Evolutionary conservation across 2,329 filamentous ascomycete species (phyloP).

Genomic region (Fusarium zealandicum): DNA sequence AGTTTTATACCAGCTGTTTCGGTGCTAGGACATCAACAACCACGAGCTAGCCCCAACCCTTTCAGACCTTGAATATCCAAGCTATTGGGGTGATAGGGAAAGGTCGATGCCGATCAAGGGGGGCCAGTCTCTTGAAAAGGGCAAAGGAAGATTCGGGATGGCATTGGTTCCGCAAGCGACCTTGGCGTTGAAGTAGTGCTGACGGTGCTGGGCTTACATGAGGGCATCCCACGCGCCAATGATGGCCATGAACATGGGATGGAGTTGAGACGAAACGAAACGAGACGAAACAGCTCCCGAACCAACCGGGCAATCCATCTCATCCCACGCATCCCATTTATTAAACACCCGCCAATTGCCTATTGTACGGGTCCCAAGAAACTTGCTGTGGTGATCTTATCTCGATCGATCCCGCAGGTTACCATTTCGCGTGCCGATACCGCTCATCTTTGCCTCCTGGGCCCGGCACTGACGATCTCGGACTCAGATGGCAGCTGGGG

Average conservation of each 20-base stretch:
- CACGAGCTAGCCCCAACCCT: neutral
- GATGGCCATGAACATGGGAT: slow-evolving; percentile 1
- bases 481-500: slow-evolving; percentile 13
- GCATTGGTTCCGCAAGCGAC: slow-evolving; percentile 32
- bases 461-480: neutral
- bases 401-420: neutral
- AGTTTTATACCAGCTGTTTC: neutral
- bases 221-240: slow-evolving; percentile 16
- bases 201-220: slow-evolving; percentile 4
- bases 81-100: slow-evolving; percentile 5
- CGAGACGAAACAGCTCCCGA: slow-evolving; percentile 24
- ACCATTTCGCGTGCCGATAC: neutral
- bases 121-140: slow-evolving; percentile 7
- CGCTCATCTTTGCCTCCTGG: neutral
- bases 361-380: too few species aligned
- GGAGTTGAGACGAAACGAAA: slow-evolving; percentile 24
- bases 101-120: slow-evolving; percentile 4
- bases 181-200: slow-evolving; percentile 20
- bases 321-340: neutral
- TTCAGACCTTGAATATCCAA: neutral
- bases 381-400: neutral
- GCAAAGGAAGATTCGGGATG: neutral
- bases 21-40: neutral
- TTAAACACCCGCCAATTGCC: neutral
- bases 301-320: slow-evolving; percentile 1